phyloP scores from a whole-genome alignment of 2,329 filamentous ascomycete species.

The Hysterium pulicare region DNA sequence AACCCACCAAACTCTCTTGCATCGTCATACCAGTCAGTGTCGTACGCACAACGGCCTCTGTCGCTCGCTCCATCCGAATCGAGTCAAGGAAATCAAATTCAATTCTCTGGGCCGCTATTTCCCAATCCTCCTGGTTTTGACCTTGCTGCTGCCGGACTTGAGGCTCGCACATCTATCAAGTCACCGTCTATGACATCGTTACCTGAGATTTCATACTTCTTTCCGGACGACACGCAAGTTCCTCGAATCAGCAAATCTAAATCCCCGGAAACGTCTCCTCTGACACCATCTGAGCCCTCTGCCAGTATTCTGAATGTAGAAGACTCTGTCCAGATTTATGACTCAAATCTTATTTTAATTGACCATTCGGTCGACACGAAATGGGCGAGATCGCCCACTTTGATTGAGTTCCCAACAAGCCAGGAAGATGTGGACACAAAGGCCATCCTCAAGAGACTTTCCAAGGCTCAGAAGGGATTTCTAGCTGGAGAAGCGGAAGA shows the following conservation, averaged over 20 bases:
- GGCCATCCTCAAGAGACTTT: conserved; percentile 24
- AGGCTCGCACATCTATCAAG: conserved; percentile 4
- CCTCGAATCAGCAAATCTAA: not conserved
- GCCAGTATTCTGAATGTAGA: no score
- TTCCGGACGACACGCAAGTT: conserved; percentile 10
- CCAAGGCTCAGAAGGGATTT: conserved; percentile 17
- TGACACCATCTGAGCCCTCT: not conserved
- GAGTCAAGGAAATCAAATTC: conserved; percentile 7
- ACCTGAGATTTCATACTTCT: conserved; percentile 26
- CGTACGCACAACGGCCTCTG: not conserved
- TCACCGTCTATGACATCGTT: conserved; percentile 22
- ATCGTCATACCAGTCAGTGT: conserved; percentile 11
- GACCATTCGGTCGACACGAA: not conserved
- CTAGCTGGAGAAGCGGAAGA: conserved; percentile 15
- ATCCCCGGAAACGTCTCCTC: conserved; percentile 9
- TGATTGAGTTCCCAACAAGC: not conserved
- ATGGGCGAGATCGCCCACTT: conserved; percentile 1
- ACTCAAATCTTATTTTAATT: no score
- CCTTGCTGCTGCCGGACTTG: conserved; percentile 4
- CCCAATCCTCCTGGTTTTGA: not conserved
- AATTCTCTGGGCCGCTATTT: conserved; percentile 10
- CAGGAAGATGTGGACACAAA: conserved; percentile 15
- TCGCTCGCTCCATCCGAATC: conserved; percentile 9
- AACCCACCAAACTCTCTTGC: conserved; percentile 29
- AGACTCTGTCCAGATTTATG: no score